Evolutionary conservation across 352 stramenopile species (phyloP).

Genomic region (Saprolegnia diclina): DNA sequence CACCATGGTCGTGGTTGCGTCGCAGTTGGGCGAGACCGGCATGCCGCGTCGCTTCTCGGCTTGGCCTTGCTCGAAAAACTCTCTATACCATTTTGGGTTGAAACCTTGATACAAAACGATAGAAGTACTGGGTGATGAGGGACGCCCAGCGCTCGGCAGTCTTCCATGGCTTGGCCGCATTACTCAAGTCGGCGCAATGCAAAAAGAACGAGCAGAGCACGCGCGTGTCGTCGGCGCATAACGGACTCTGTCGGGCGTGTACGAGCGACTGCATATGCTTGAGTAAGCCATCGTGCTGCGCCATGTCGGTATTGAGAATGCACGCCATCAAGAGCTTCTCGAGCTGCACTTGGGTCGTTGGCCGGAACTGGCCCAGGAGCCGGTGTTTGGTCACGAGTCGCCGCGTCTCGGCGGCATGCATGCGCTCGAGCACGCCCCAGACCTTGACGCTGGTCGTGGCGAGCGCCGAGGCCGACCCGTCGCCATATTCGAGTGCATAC

Average conservation of each 20-base stretch:
- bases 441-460: constrained; percentile 4
- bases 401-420: constrained; percentile 34
- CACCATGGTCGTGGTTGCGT: constrained; percentile 25
- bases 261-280: constrained; percentile 15
- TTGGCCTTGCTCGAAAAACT: constrained; percentile 34
- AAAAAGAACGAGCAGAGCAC: constrained; percentile 32
- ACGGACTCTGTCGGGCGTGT: background rate
- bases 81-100: constrained; percentile 15
- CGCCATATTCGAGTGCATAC: constrained; percentile 26
- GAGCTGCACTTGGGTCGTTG: constrained; percentile 26
- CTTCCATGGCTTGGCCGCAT: constrained; percentile 31
- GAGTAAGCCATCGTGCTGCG: constrained; percentile 29
- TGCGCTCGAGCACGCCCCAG: constrained; percentile 31
- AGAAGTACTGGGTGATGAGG: constrained; percentile 29
- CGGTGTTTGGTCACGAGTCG: constrained; percentile 25
- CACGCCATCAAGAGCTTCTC: constrained; percentile 31
- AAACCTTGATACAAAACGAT: background rate
- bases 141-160: constrained; percentile 30
- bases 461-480: background rate
- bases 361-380: constrained; percentile 24
- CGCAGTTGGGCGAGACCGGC: constrained; percentile 30
- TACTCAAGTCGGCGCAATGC: constrained; percentile 36
- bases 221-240: constrained; percentile 16
- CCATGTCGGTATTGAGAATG: constrained; percentile 31
- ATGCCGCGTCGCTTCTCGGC: constrained; percentile 29